These are phyloP conservation scores for Spergularia marina DNA, from an alignment of 148 eudicot species.

Conservation along the genomic window DNA sequence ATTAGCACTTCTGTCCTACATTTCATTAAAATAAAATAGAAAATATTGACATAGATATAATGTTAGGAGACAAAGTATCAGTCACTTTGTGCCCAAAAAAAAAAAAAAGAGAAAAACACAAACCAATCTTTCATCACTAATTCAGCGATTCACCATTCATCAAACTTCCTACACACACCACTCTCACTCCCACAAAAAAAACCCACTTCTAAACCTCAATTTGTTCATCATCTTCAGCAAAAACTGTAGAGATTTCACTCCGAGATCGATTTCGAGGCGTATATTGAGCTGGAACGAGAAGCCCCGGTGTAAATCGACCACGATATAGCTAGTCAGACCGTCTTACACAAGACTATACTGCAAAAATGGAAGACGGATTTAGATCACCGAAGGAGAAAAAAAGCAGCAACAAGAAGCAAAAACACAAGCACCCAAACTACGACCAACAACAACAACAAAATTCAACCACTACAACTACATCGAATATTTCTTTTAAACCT, in stretches of 20 bases:
- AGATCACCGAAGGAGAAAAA: slow-evolving; percentile 26
- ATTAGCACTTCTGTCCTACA: slow-evolving; percentile 10
- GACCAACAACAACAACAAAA: slow-evolving; percentile 30
- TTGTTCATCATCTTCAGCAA: not conserved
- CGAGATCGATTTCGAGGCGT: too few species aligned
- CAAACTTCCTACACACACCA: not conserved
- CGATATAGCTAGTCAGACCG: too few species aligned
- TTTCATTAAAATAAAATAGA: not conserved
- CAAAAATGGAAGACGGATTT: slow-evolving; percentile 8
- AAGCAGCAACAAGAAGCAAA: slow-evolving; percentile 58
- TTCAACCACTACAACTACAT: slow-evolving; percentile 34
- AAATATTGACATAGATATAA: not conserved
- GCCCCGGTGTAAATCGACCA: too few species aligned
- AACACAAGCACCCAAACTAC: slow-evolving; percentile 59
- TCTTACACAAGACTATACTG: too few species aligned
- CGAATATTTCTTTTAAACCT: slow-evolving; percentile 67
- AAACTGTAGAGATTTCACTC: too few species aligned
- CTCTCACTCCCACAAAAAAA: not conserved
- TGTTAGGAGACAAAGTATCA: slow-evolving; percentile 4
- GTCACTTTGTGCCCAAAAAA: not conserved
- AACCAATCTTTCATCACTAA: not conserved
- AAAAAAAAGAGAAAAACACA: not conserved
- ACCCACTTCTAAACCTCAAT: not conserved
- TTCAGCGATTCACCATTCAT: too few species aligned
- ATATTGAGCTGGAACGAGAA: too few species aligned